Evolutionary conservation across 805 yeast genomes (phyloP), one percentile per base, ranked within the genome.

Genomic region (Lipomyces oligophaga): DNA sequence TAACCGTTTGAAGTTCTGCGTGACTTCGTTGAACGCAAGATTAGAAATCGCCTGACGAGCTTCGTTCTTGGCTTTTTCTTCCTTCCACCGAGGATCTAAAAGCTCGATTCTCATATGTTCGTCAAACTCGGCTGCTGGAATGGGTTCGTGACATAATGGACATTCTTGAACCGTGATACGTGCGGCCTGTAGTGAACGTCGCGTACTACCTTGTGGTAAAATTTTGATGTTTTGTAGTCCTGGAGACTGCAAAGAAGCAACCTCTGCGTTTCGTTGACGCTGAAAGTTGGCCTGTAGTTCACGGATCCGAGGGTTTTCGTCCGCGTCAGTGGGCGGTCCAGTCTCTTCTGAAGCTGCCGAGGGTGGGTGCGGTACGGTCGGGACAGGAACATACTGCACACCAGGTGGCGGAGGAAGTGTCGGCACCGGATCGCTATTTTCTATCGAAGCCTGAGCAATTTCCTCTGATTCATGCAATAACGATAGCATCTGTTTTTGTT

Each of bases 51-150:
- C 57, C 13, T 34, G 18, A 18, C 68, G 63, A 11, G 61, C 60
- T 21, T 58, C 63, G 8, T 63, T 67, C 25, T 58, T 47, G 1
- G 59, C 66, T 59, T 78, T 80, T 63, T 86, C 87, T 45, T 78
- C 79, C 54, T 78, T 75, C 66, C 85, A 85, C 55, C 77, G 71
- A 2, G 96, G 95, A 64, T 89, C 95, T 36, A 89, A 67, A 30
- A 85, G 68, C 45, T 83, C 68, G 13, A 80, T 75, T 49, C 77
- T 75, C 55, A 89, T 69, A 62, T 90, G 97, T 51, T 74, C 75
- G 33, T 66, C 61, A 60, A 83, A 86, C 52, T 81, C 69, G 34
- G 74, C 71, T 57, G 84, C 93, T 0, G 89, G 83, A 1, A 89
- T 75, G 60, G 74, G 59, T 58, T 79, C 74, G 1, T 81, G 81